Evolutionary conservation across 768 basidiomycete species (phyloP).

Genomic region (Pisolithus albus): DNA sequence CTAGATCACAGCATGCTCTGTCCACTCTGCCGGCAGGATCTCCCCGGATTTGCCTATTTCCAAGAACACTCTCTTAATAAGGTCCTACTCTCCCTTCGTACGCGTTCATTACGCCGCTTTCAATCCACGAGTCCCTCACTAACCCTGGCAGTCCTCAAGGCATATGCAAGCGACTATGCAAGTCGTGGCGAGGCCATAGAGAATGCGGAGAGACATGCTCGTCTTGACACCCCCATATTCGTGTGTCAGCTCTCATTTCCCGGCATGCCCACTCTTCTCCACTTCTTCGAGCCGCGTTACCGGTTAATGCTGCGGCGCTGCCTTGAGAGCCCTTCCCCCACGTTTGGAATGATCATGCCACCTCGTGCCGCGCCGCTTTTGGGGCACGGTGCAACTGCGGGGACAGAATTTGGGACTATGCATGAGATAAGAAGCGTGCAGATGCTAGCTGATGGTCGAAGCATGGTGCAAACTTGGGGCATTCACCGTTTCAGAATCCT

Average conservation of each 20-base stretch:
- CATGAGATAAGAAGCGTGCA: slow-evolving; percentile 81
- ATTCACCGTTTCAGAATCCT: slow-evolving; percentile 75
- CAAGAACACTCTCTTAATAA: slow-evolving; percentile 76
- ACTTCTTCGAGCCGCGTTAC: slow-evolving; percentile 93
- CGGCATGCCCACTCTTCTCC: slow-evolving; percentile 80
- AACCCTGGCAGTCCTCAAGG: slow-evolving; percentile 47
- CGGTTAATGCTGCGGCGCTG: slow-evolving; percentile 96
- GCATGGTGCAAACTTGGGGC: slow-evolving; percentile 74
- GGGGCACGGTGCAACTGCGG: slow-evolving; percentile 14
- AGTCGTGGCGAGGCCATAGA: slow-evolving; percentile 59
- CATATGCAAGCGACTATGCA: slow-evolving; percentile 61
- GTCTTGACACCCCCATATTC: slow-evolving; percentile 87
- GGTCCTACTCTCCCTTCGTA: slow-evolving; percentile 63
- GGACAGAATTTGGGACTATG: slow-evolving; percentile 81
- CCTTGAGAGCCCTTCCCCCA: slow-evolving; percentile 66
- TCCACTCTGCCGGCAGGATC: slow-evolving; percentile 76
- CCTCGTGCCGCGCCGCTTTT: slow-evolving; percentile 31
- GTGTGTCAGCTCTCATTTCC: slow-evolving; percentile 88
- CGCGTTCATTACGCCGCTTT: slow-evolving; percentile 16
- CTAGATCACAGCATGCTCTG: slow-evolving; percentile 80
- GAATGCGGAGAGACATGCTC: slow-evolving; percentile 69
- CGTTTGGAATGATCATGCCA: slow-evolving; percentile 92
- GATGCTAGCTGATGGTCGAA: slow-evolving; percentile 84
- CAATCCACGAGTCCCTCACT: slow-evolving; percentile 1
- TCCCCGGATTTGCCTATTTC: slow-evolving; percentile 73